Percentiles rank a stretch among this genome's conserved stretches.
These are phyloP conservation scores for Clarireedia monteithiana DNA, from an alignment of 2,329 filamentous ascomycete genomes.

Conservation along the genomic window DNA sequence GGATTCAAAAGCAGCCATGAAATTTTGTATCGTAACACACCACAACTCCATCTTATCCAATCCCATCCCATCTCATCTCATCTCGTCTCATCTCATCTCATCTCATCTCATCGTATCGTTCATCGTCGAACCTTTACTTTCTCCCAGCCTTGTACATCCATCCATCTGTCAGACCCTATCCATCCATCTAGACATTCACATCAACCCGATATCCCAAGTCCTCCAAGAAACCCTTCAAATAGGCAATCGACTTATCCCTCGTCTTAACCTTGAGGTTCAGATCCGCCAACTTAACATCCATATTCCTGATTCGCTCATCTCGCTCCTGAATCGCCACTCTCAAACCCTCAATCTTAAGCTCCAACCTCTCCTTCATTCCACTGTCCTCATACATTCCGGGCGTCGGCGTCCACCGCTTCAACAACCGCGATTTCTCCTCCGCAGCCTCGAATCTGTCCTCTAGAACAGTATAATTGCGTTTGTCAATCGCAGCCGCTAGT, in stretches of 20 bases:
- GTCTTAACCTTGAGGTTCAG: not conserved
- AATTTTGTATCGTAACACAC: not conserved
- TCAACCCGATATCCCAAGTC: not conserved
- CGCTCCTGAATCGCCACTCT: not conserved
- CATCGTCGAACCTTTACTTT: not conserved
- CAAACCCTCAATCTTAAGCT: not conserved
- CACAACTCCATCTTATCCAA: not conserved
- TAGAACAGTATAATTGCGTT: not conserved
- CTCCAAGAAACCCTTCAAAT: not conserved
- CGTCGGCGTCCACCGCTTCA: not conserved
- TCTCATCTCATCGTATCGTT: not conserved
- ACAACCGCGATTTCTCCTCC: not conserved
- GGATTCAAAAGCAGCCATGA: not conserved
- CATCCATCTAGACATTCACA: not conserved
- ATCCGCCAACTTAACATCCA: not conserved
- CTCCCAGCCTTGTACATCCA: not conserved
- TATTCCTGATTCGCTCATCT: not conserved
- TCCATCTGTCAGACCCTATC: no score
- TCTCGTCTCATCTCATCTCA: not conserved
- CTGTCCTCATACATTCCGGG: not conserved
- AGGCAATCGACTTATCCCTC: not conserved
- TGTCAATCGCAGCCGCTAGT: no score
- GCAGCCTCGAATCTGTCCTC: not conserved
- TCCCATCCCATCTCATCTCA: not conserved
- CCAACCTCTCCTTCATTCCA: not conserved